Base-by-base conservation (phyloP, 306 rosid genomes). In the Cicer chorassanicum region DNA sequence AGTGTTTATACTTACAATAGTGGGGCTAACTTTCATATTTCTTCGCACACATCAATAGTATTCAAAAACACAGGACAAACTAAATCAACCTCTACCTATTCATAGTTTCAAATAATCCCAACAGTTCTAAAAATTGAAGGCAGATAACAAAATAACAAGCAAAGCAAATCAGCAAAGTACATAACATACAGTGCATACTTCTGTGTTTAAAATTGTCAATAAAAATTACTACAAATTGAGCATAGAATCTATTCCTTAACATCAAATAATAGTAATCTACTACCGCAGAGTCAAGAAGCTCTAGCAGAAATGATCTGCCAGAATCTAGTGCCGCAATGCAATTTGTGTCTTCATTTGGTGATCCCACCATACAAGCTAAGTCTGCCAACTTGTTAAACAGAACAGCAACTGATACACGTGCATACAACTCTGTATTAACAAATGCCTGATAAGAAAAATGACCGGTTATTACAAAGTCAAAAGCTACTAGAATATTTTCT, bases 371-470 rank as follows among this genome's bases (percentile, higher is more conserved):
- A 50, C 83, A 79, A 4, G 88, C 86, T 74, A 86, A 75, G 84
- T 89, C 84, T 63, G 97, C 93, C 73, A 93, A 84, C 85, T 89
- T 93, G 85, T 85, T 59, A 81, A 93, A 93, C 82, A 93, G 68
- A 84, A 88, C 92, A 82, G 98, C 96, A 81, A 91, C 97, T 41
- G 97, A 93, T 45, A 90, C 92, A 8, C 98, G 97, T 83, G 97
- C 98, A 80, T 93, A 93, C 84, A 93, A 83, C 87, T 91, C 98
- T 6, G 98, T 91, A 82, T 93, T 93, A 79, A 93, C 89, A 87
- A 89, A 93, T 80, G 82, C 97, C 98, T 93, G 85, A 63, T 13
- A 68, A 80, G 78, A 81, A 66, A 83, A 68, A 68, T 73, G 53
- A 64, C 54, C 77, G 46, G 74, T 67, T 80, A 75, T 43, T 67